Evolutionary conservation across 2,329 filamentous ascomycete species (phyloP), one percentile per base, ranked within the genome.

Genomic region (Coniochaeta sp.): DNA sequence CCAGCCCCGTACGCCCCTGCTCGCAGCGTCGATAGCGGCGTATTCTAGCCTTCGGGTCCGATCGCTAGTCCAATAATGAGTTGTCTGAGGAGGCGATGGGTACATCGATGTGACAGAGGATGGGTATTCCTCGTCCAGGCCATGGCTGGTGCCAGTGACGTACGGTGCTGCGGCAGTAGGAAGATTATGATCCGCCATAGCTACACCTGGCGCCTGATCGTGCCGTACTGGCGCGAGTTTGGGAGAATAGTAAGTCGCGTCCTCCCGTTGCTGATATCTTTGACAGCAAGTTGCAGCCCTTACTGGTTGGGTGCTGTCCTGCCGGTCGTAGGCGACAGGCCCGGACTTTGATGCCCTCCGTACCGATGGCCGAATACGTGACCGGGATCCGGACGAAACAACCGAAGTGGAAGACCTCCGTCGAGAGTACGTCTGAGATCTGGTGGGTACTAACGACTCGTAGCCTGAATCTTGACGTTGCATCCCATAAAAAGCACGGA

Each of bases 31-130:
- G 44, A 88, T 88, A 59, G 85, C 85, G 0, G 84, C 85, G 65
- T 88, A 88, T 73, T 88, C 85, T 3, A 87, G 76, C 12, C 84
- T 77, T 3, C 85, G 78, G 0, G 85, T 87, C 58, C 77, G 77
- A 67, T 87, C 83, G 66, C 83, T 87, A 1, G 84, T 88, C 85
- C 85, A 88, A 72, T 88, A 88, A 67, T 87, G 83, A 1, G 82
- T 83, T 2, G 85, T 87, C 64, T 81, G 79, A 4, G 82, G 82
- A 14, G 82, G 84, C 1, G 77, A 75, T 2, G 76, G 71, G 36
- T 75, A 47, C 19, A 12, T 16, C 26, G 19, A 22, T n/a, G 24
- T 17, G 47, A 24, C 12, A 9, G 47, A 73, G 2, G 71, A 60
- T 63, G 63, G 71, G 62, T 62, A 71, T 65, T 55, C 64, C n/a